Evolutionary conservation across 495 filamentous ascomycete species (phyloP).

Genomic region (Cryomyces antarcticus): DNA sequence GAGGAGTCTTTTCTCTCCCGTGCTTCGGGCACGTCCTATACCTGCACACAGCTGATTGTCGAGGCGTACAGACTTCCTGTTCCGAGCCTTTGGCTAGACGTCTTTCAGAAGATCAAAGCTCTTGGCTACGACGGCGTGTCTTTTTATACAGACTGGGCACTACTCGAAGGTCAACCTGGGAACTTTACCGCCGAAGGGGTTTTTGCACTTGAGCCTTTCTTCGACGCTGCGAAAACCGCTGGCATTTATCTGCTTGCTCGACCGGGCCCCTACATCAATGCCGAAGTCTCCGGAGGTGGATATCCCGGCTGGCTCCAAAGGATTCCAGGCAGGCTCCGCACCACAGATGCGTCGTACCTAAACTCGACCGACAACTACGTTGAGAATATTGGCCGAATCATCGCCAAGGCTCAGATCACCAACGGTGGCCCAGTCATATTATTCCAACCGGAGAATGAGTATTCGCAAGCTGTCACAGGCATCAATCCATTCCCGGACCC

Average conservation of each 20-base stretch:
- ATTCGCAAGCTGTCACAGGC: slow-evolving; percentile 27
- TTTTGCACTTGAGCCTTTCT: slow-evolving; percentile 50
- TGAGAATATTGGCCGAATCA: slow-evolving; percentile 32
- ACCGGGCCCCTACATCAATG: slow-evolving; percentile 52
- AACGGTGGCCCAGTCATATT: slow-evolving; percentile 62
- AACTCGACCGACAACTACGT: slow-evolving; percentile 45
- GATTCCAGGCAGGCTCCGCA: slow-evolving; percentile 38
- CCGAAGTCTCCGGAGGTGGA: slow-evolving; percentile 40
- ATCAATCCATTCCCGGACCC: slow-evolving; percentile 30
- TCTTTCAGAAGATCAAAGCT: slow-evolving; percentile 65
- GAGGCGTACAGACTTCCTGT: slow-evolving; percentile 40
- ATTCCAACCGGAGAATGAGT: slow-evolving; percentile 66
- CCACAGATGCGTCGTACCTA: slow-evolving; percentile 35
- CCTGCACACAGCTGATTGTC: not conserved
- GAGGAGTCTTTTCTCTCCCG: not conserved
- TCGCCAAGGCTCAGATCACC: slow-evolving; percentile 58
- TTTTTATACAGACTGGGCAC: slow-evolving; percentile 61
- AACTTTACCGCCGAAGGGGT: slow-evolving; percentile 48
- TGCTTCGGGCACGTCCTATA: not conserved
- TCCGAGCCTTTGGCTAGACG: slow-evolving; percentile 46
- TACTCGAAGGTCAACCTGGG: slow-evolving; percentile 55
- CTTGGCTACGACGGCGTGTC: slow-evolving; percentile 58
- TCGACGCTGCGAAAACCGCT: slow-evolving; percentile 42
- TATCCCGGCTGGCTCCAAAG: slow-evolving; percentile 49
- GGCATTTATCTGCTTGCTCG: slow-evolving; percentile 59